Evolutionary conservation across 768 basidiomycete species (phyloP), one percentile per base, ranked within the genome.

Genomic region (Leucosporidium creatinivorum): DNA sequence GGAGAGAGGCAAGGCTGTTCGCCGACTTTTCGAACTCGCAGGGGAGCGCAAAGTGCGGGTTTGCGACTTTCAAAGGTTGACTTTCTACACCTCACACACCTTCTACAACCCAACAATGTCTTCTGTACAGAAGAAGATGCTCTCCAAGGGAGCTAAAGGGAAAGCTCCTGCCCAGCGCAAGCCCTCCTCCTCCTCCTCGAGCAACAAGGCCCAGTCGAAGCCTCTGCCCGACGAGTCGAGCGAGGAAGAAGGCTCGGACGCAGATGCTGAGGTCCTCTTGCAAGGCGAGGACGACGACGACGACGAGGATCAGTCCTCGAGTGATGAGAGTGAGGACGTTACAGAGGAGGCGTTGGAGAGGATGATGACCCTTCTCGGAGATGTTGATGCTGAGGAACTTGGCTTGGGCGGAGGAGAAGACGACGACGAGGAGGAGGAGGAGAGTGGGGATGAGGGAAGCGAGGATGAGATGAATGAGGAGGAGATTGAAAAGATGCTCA

Each of bases 261-360:
- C 36, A 7, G 66, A 39, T 7, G 26, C 36, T 3, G 66, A 63
- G 10, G 65, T 64, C 5, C 55, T 57, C 49, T 44, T 47, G 12
- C 58, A 67, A 21, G 48, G 44, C 3, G 63, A 51, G 15, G 61
- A 60, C 4, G 62, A 55, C 9, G 61, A 52, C 30, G 47, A 30
- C 19, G 61, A 61, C 13, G 70, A 52, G 1, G 84, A 83, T 28
- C 81, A 81, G 47, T 44, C 39, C 15, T 44, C 39, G 6, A 44
- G 39, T 13, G 39, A 44, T 15, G 39, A 44, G 39, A 9, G 8
- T 12, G 83, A 86, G 54, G 80, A 80, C 30, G 80, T 89, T 39
- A 84, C 83, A 1, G 74, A 82, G 10, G 80, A 73, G 56, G 79
- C 85, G n/a, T 63, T 80, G 8, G 76, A 76, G 50, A 86, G 62